Base-by-base conservation (phyloP, 2,329 filamentous ascomycete genomes). In the Colletotrichum falcatum region DNA sequence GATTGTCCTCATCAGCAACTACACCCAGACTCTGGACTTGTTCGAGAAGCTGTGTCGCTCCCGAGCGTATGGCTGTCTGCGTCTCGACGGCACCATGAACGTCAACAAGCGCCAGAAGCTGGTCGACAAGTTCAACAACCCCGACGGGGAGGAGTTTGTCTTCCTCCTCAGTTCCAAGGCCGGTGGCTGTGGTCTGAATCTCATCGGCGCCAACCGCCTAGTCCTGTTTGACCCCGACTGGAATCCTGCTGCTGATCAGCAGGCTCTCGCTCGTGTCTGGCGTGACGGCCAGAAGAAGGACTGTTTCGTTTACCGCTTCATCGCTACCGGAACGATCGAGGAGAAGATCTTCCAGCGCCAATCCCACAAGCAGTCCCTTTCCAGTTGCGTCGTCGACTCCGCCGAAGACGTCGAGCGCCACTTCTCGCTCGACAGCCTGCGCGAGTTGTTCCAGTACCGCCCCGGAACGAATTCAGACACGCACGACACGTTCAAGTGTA, bases 331-430 rank as follows among this genome's bases (percentile, higher is more conserved):
- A 5, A 98, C 95, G 0, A 99, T 99, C 72, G 96, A 99, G 79
- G 96, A 99, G 81, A 99, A 99, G 83, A 98, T 99, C 75, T 99
- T 99, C 83, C 96, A 99, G 81, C 92, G 97, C 12, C 96, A 99
- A 78, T 97, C 94, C 0, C 97, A 99, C 85, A 99, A 99, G 82
- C 96, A 99, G 81, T 97, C 94, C 9, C 85, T 99, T 1, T 98
- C 95, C 0, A 97, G 94, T 0, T 98, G 95, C 76, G 96, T 99
- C 5, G 96, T 99, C 9, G 96, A 99, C 81, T 95, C 93, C 3
- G 95, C 94, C 1, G 95, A 99, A 81, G 96, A 99, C 74, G 96
- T 99, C 1, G 96, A 99, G 82, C 90, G 96, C 5, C 96, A 99
- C 81, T 99, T 99, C 82, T 95, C 92, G 18, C 86, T 97, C 1